Percentiles rank a stretch among this genome's conserved stretches.
Conservation (phyloP, 306 rosid genomes). For the Citrullus amarus region DNA sequence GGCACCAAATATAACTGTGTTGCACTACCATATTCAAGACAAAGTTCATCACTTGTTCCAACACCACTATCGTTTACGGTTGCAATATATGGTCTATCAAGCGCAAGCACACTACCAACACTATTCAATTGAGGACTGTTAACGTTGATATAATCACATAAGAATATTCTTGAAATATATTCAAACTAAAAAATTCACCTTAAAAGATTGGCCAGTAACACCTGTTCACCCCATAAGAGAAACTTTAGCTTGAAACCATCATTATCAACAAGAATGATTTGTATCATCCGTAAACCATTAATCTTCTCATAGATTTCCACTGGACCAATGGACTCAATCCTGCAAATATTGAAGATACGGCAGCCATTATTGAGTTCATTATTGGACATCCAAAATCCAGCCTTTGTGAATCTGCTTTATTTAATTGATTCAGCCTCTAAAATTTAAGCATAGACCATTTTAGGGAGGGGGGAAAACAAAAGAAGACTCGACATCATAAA, state of each 20-base stretch:
- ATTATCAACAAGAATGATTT: slow-evolving; percentile 61
- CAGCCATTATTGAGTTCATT: background rate
- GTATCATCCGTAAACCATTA: slow-evolving; percentile 40
- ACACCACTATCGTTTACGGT: slow-evolving; percentile 30
- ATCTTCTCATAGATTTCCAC: slow-evolving; percentile 40
- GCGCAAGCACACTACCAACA: slow-evolving; percentile 80
- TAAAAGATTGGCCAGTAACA: slow-evolving; percentile 64
- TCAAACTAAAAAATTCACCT: slow-evolving; percentile 37
- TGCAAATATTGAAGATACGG: slow-evolving; percentile 14
- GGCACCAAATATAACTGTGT: slow-evolving; percentile 85
- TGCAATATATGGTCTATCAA: slow-evolving; percentile 66
- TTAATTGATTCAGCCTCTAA: background rate
- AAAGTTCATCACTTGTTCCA: slow-evolving; percentile 39
- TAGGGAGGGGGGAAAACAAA: background rate
- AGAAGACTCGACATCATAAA: background rate
- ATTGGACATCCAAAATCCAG: background rate
- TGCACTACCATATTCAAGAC: slow-evolving; percentile 86
- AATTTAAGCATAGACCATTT: background rate
- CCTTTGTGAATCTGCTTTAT: background rate
- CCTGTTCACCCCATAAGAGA: slow-evolving; percentile 84
- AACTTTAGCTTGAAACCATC: slow-evolving; percentile 49
- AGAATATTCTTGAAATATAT: slow-evolving; percentile 1
- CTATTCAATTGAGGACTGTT: slow-evolving; percentile 27
- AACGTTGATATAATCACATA: background rate
- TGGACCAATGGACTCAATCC: slow-evolving; percentile 68